Evolutionary conservation across 306 rosid species (phyloP).

Genomic region (Coriaria nepalensis): DNA sequence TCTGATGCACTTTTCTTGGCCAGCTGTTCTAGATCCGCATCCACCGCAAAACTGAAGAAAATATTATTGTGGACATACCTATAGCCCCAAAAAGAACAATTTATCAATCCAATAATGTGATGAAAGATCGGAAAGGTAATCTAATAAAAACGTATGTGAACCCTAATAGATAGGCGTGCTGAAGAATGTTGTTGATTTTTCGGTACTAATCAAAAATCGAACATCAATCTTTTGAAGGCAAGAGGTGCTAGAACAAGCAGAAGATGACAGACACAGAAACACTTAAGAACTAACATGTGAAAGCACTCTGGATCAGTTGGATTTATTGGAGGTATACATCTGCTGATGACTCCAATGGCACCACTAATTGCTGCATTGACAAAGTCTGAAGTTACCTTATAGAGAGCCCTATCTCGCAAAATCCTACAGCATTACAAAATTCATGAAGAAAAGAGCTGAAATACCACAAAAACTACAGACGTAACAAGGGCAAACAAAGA

Average conservation of each 20-base stretch:
- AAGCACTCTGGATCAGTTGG: slow-evolving; percentile 99
- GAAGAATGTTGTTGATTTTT: no score
- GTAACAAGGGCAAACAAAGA: slow-evolving; percentile 12
- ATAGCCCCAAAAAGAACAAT: slow-evolving; percentile 13
- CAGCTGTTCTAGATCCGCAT: slow-evolving; percentile 90
- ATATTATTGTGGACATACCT: slow-evolving; percentile 99
- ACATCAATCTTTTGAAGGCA: no score
- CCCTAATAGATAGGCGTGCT: no score
- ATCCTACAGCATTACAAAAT: slow-evolving; percentile 37
- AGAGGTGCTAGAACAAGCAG: background rate
- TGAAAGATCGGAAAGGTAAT: no score
- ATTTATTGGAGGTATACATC: slow-evolving; percentile 96
- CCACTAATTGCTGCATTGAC: slow-evolving; percentile 94
- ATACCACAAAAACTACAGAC: slow-evolving; percentile 10
- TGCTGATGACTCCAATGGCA: slow-evolving; percentile 82
- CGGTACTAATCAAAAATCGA: no score
- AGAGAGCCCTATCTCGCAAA: slow-evolving; percentile 95
- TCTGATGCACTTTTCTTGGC: slow-evolving; percentile 42
- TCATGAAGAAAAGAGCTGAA: slow-evolving; percentile 2
- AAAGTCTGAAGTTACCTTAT: slow-evolving; percentile 96
- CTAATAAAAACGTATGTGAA: no score
- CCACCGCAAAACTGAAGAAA: slow-evolving; percentile 96
- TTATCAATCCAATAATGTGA: slow-evolving; percentile 8
- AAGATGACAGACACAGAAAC: background rate
- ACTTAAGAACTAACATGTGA: slow-evolving; percentile 76